Percentiles rank a stretch among this genome's conserved stretches.
Evolutionary conservation across 257 asterid genomes (phyloP).

Genomic region (Solanum tarijense): DNA sequence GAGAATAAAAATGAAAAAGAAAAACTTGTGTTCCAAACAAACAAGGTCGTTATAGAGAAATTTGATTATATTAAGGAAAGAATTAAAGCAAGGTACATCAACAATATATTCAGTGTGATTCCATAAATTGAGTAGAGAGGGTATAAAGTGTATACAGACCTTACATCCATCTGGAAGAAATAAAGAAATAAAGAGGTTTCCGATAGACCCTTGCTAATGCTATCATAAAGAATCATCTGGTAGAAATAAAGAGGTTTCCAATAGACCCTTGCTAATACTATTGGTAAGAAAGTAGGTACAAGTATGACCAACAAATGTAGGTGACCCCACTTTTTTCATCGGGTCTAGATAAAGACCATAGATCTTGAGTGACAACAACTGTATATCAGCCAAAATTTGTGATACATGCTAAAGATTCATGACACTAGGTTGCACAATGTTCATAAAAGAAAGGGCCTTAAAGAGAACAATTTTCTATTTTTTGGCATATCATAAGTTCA

Average conservation of each 20-base stretch:
- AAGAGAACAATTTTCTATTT: neutral
- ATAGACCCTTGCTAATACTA: neutral
- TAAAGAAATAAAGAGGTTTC: too few species aligned
- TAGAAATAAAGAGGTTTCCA: too few species aligned
- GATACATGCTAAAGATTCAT: neutral
- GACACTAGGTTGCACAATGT: neutral
- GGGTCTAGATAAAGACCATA: neutral
- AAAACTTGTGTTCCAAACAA: neutral
- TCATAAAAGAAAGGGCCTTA: neutral
- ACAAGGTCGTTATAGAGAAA: neutral
- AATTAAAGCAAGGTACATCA: neutral
- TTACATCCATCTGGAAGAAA: too few species aligned
- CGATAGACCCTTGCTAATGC: too few species aligned
- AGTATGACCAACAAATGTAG: neutral
- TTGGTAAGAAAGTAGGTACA: neutral
- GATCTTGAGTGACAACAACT: neutral
- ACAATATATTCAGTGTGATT: too few species aligned
- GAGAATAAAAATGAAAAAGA: neutral
- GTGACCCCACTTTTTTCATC: too few species aligned
- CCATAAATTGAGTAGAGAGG: neutral
- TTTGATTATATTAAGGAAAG: neutral
- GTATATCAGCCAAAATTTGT: neutral
- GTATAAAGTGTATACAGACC: too few species aligned
- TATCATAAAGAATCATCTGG: too few species aligned
- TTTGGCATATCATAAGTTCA: neutral